A percentile compares a stretch with the other conserved stretches of the same genome.
Conservation (phyloP, 768 basidiomycete species). For the Rhodosporidiobolus odoratus region DNA sequence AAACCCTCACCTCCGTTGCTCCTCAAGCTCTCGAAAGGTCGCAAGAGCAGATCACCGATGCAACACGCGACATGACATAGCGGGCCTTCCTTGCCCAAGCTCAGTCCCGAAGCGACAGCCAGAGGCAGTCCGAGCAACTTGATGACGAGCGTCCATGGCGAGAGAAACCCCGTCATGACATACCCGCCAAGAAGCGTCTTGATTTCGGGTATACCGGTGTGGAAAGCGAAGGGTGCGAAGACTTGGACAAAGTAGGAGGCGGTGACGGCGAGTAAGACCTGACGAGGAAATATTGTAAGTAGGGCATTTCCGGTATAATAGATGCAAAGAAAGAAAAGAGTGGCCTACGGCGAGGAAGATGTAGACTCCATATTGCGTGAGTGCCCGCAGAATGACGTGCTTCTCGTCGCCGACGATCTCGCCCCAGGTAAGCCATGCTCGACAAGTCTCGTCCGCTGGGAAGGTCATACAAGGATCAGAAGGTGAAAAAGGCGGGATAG, state of each 20-base stretch:
- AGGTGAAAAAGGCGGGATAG: neutral
- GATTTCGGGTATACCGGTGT: conserved; percentile 69
- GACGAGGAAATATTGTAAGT: too few relatives aligned
- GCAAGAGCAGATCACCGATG: conserved; percentile 83
- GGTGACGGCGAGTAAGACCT: conserved; percentile 37
- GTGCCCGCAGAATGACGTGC: conserved; percentile 7
- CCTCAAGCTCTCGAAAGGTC: conserved; percentile 78
- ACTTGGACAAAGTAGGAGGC: conserved; percentile 39
- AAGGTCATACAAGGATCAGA: neutral
- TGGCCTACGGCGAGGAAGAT: conserved; percentile 30
- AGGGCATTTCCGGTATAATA: too few relatives aligned
- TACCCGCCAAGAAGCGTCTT: conserved; percentile 82
- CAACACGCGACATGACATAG: conserved; percentile 92
- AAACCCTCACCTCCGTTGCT: conserved; percentile 68
- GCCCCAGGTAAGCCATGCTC: conserved; percentile 36
- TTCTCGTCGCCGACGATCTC: conserved; percentile 18
- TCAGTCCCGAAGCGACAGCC: conserved; percentile 74
- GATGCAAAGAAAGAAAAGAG: neutral
- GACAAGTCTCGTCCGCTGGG: conserved; percentile 33
- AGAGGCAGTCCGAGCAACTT: conserved; percentile 84
- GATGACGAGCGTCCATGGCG: conserved; percentile 71
- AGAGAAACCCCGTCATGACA: conserved; percentile 25
- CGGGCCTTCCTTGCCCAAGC: conserved; percentile 53
- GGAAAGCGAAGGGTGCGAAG: conserved; percentile 40
- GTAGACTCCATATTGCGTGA: conserved; percentile 39